Conservation (phyloP, 495 filamentous ascomycete genomes). For the Penicillium soppii region DNA sequence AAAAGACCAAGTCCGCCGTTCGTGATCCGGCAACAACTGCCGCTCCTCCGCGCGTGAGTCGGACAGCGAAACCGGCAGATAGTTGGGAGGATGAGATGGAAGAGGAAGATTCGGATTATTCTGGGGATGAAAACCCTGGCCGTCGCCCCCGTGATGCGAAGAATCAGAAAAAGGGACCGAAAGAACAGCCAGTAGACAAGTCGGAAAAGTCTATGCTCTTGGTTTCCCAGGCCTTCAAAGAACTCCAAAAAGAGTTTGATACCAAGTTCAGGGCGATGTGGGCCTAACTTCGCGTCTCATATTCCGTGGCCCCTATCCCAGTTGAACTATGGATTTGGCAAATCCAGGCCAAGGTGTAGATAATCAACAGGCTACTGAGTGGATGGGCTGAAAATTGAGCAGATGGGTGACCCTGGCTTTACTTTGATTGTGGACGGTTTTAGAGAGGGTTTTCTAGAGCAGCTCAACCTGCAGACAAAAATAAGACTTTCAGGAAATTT, state of each 20-base stretch:
- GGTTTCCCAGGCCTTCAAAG: slow-evolving; percentile 46
- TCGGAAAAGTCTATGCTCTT: slow-evolving; percentile 39
- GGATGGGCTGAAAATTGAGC: too few species aligned
- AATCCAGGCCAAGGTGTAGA: too few species aligned
- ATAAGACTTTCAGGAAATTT: too few species aligned
- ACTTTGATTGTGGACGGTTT: too few species aligned
- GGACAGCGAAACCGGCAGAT: background rate
- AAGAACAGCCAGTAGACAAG: background rate
- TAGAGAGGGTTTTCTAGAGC: too few species aligned
- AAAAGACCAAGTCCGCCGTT: background rate
- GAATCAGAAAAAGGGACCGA: background rate
- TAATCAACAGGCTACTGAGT: too few species aligned
- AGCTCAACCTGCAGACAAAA: too few species aligned
- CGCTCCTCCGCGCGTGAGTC: background rate
- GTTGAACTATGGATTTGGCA: background rate
- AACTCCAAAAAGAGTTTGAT: slow-evolving; percentile 61
- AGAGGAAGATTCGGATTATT: background rate
- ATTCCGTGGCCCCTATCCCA: too few species aligned
- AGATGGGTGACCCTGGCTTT: too few species aligned
- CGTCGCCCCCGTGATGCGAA: background rate
- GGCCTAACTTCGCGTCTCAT: slow-evolving; percentile 11
- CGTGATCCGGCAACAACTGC: background rate
- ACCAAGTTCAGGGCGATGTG: slow-evolving; percentile 63
- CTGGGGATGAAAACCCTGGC: background rate
- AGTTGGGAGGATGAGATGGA: slow-evolving; percentile 3